Evolutionary conservation across 345 rosid species (phyloP), one percentile per base, ranked within the genome.

Genomic region (Combretum micranthum): DNA sequence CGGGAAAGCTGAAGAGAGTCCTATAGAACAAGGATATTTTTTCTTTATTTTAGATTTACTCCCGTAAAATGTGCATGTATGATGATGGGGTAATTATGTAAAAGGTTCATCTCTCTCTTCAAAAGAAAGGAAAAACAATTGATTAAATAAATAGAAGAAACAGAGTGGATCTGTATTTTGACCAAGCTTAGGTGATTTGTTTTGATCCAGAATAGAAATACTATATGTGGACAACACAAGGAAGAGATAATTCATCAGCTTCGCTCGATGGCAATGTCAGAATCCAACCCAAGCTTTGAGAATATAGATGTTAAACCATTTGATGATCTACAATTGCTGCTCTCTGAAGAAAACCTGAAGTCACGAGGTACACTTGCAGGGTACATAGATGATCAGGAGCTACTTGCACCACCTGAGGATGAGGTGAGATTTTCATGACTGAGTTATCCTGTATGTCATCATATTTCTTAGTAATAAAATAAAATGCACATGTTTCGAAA

Each of bases 241-340:
- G 85, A 83, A 47, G 96, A 87, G 69, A 77, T 83, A 47, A 71
- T 89, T 53, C 60, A 52, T 55, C 97, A 93, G 79, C 89, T 93
- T 60, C 77, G 80, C 32, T 70, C 70, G 56, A 73, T 87, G 19
- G 74, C 80, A 4, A 80, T 62, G 42, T 62, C 67, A 16, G 91
- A 86, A 47, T 77, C 83, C 16, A 54, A 42, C 50, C 60, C 71
- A 9, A 70, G 67, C 63, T 64, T 57, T 53, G 82, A 73, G 71
- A 58, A 66, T 47, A 48, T 47, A 42, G 80, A 70, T 50, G 17
- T 42, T 54, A 73, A 77, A 6, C 61, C 74, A 2, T 12, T 57
- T 51, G 26, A 32, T 45, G 69, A 67, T 11, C 57, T 69, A 64
- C 76, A 66, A 20, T 59, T 81, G 50, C 52, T 60, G 16, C 43